Evolutionary conservation across 2,329 filamentous ascomycete genomes (phyloP).

Genomic region (Stagonosporopsis chrysanthemi): DNA sequence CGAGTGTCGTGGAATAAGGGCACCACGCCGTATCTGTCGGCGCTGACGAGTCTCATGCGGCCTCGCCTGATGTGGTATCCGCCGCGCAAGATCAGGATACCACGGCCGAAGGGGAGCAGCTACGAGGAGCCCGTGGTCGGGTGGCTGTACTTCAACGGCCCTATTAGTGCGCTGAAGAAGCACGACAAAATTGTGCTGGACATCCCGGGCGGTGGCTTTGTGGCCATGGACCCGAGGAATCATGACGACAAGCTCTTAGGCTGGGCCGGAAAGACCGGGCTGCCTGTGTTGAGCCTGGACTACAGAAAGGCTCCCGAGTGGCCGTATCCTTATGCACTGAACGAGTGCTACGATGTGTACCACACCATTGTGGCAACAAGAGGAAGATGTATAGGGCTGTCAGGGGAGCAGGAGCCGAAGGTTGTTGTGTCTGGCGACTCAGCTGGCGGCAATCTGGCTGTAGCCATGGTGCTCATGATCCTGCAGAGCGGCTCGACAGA

Average conservation of each 20-base stretch:
- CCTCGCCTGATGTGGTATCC: constrained; percentile 82
- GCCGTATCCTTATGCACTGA: constrained; percentile 84
- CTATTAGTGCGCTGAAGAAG: constrained; percentile 76
- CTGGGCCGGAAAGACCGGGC: constrained; percentile 86
- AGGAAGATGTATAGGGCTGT: constrained; percentile 79
- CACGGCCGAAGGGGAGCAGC: constrained; percentile 77
- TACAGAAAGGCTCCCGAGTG: constrained; percentile 88
- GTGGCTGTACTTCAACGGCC: constrained; percentile 95
- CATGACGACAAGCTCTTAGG: constrained; percentile 93
- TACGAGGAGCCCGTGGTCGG: constrained; percentile 83
- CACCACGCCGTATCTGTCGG: constrained; percentile 82
- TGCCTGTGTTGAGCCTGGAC: constrained; percentile 91
- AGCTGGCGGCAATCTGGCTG: constrained; percentile 81
- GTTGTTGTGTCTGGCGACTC: constrained; percentile 81
- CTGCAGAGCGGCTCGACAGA: constrained; percentile 73
- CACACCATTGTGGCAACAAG: constrained; percentile 73
- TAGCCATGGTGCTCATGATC: constrained; percentile 86
- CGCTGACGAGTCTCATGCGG: constrained; percentile 74
- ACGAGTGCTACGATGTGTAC: constrained; percentile 89
- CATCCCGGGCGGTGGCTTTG: constrained; percentile 92
- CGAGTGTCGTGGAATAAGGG: constrained; percentile 96
- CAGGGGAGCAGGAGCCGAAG: constrained; percentile 69
- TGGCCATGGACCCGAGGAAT: constrained; percentile 94
- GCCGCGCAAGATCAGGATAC: constrained; percentile 83
- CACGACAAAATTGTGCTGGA: constrained; percentile 85